phyloP scores from a whole-genome alignment of 2,329 filamentous ascomycete species.

The Aureobasidium subglaciale region DNA sequence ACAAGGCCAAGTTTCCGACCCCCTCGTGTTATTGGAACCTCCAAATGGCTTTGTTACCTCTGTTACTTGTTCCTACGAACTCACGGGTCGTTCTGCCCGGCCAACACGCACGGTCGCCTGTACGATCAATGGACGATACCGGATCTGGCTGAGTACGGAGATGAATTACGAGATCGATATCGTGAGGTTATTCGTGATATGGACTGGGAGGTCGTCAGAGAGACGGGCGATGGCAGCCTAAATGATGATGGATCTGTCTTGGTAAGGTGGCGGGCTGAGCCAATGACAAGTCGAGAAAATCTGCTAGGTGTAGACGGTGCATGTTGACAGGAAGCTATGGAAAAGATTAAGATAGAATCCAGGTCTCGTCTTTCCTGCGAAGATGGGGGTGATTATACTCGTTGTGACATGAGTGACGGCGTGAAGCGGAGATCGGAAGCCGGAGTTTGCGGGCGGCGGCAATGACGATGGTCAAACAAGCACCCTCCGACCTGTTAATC shows the following conservation, averaged over 20 bases:
- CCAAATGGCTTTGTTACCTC: slow-evolving; percentile 14
- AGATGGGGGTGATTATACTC: too few relatives aligned
- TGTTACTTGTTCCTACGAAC: slow-evolving; percentile 1
- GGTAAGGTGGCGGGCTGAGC: slow-evolving; percentile 5
- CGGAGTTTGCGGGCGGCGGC: slow-evolving; percentile 1
- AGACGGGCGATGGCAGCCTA: neutral
- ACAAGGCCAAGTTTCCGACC: neutral
- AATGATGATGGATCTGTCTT: neutral
- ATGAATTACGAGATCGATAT: neutral
- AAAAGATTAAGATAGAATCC: too few relatives aligned
- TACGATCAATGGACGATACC: slow-evolving; percentile 15
- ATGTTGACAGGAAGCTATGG: too few relatives aligned
- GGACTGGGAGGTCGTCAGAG: neutral
- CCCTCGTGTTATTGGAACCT: neutral
- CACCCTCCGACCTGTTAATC: neutral
- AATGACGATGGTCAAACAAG: slow-evolving; percentile 12
- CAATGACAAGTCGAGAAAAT: slow-evolving; percentile 12
- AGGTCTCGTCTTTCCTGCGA: too few relatives aligned
- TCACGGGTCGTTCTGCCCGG: neutral
- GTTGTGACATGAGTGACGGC: too few relatives aligned
- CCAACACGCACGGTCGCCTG: slow-evolving; percentile 5
- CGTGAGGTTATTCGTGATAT: neutral
- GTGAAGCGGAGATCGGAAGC: slow-evolving; percentile 1
- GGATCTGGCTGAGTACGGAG: neutral
- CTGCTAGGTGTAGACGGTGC: neutral